Evolutionary conservation across 169 alveolate species (phyloP).

Genomic region (Plasmodium blacklocki): DNA sequence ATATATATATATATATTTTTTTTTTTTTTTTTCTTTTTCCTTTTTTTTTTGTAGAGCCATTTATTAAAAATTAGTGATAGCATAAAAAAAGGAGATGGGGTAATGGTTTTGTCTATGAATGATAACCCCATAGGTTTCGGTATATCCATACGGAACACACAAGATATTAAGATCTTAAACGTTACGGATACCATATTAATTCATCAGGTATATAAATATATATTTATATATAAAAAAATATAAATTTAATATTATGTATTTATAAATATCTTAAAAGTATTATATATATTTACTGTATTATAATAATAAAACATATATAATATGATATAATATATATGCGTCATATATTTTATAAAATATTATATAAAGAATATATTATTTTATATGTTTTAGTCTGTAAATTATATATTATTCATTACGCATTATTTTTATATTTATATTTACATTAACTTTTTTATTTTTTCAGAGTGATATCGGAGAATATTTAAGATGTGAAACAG

Average conservation of each 20-base stretch:
- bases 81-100: constrained; percentile 74
- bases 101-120: constrained; percentile 63
- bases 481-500: constrained; percentile 73
- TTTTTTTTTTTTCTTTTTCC: not conserved
- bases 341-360: too few relatives aligned
- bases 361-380: too few relatives aligned
- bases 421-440: not conserved
- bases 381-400: too few relatives aligned
- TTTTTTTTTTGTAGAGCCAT: constrained; percentile 41
- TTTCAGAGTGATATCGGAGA: constrained; percentile 76
- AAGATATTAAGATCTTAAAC: constrained; percentile 57
- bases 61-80: constrained; percentile 68
- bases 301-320: too few relatives aligned
- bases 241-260: too few relatives aligned
- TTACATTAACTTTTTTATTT: not conserved
- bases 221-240: too few relatives aligned
- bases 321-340: too few relatives aligned
- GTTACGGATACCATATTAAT: constrained; percentile 60
- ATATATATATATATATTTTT: too few relatives aligned
- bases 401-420: not conserved
- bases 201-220: constrained; percentile 61
- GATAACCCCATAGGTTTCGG: constrained; percentile 78
- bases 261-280: too few relatives aligned
- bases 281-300: too few relatives aligned
- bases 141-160: constrained; percentile 68